Conservation (phyloP, 768 basidiomycete genomes). For the Trametes gibbosa region DNA sequence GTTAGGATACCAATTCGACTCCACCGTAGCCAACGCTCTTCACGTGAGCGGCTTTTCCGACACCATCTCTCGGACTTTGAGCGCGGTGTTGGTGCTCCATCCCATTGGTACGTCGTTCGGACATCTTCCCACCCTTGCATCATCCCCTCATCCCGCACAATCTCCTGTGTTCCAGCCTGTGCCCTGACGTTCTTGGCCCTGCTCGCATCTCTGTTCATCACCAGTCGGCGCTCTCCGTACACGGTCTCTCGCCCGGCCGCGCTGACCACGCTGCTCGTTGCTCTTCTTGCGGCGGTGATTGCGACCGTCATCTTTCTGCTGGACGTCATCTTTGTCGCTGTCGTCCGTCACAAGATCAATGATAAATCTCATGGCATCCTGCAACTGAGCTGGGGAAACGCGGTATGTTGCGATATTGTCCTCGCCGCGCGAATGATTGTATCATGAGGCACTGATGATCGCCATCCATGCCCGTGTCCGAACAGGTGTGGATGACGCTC, state of each 20-base stretch:
- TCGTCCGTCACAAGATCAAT: constrained; percentile 41
- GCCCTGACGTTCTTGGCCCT: constrained; percentile 51
- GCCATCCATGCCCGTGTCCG: constrained; percentile 4
- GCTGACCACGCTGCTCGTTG: constrained; percentile 37
- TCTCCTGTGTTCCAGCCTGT: constrained; percentile 35
- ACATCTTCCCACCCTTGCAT: background rate
- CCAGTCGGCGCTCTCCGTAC: constrained; percentile 36
- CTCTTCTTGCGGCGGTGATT: constrained; percentile 41
- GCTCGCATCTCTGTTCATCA: constrained; percentile 44
- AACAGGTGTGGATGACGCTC: constrained; percentile 54
- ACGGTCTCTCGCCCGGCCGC: constrained; percentile 38
- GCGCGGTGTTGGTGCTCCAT: constrained; percentile 51
- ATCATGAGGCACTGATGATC: constrained; percentile 3
- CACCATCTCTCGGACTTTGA: constrained; percentile 43
- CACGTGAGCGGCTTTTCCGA: constrained; percentile 35
- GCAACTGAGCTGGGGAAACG: constrained; percentile 48
- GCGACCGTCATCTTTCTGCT: constrained; percentile 52
- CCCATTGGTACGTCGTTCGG: constrained; percentile 43
- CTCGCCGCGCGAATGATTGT: constrained; percentile 2
- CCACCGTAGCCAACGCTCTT: constrained; percentile 44
- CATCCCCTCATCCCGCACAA: constrained; percentile 4
- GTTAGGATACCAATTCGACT: constrained; percentile 58
- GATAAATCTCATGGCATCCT: constrained; percentile 41
- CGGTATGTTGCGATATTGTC: constrained; percentile 32
- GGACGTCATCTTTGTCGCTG: constrained; percentile 48